A percentile compares a stretch with the other conserved stretches of the same genome.
These are phyloP conservation scores for Pseudogymnoascus sp. DNA, from an alignment of 2,329 filamentous ascomycete species.

Conservation along the genomic window DNA sequence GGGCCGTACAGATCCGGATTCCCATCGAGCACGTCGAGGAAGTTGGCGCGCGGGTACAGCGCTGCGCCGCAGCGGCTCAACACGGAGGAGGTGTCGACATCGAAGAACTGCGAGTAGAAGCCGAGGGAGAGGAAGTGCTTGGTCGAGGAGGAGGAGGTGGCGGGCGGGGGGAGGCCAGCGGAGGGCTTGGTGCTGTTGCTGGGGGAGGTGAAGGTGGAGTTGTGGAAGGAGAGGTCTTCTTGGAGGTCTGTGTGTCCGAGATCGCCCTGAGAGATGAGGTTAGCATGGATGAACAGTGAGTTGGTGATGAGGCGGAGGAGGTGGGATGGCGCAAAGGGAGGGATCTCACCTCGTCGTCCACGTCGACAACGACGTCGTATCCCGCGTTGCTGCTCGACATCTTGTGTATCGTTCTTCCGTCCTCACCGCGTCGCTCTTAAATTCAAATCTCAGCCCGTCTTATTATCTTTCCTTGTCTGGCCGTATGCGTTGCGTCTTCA, in stretches of 20 bases:
- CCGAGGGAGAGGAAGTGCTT: conserved; percentile 85
- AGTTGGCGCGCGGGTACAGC: conserved; percentile 86
- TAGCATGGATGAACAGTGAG: neutral
- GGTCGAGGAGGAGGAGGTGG: conserved; percentile 55
- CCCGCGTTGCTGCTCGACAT: conserved; percentile 46
- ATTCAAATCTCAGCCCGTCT: neutral
- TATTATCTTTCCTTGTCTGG: neutral
- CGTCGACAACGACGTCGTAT: conserved; percentile 96
- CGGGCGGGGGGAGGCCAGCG: conserved; percentile 46
- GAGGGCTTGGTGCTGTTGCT: conserved; percentile 32
- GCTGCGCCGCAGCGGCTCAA: conserved; percentile 78
- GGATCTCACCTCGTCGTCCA: conserved; percentile 76
- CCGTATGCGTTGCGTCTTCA: neutral
- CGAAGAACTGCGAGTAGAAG: conserved; percentile 98
- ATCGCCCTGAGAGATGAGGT: conserved; percentile 59
- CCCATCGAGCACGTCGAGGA: conserved; percentile 92
- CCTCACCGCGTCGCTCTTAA: neutral
- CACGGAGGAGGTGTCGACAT: conserved; percentile 90
- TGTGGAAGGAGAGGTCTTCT: conserved; percentile 98
- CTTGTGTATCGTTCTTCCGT: neutral
- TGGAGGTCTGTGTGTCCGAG: conserved; percentile 96
- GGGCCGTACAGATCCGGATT: conserved; percentile 96
- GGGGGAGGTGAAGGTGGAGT: conserved; percentile 67
- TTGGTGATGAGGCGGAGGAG: neutral
- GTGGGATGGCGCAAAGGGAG: neutral